Evolutionary conservation across 345 rosid genomes (phyloP).

Genomic region (Boechera retrofracta): DNA sequence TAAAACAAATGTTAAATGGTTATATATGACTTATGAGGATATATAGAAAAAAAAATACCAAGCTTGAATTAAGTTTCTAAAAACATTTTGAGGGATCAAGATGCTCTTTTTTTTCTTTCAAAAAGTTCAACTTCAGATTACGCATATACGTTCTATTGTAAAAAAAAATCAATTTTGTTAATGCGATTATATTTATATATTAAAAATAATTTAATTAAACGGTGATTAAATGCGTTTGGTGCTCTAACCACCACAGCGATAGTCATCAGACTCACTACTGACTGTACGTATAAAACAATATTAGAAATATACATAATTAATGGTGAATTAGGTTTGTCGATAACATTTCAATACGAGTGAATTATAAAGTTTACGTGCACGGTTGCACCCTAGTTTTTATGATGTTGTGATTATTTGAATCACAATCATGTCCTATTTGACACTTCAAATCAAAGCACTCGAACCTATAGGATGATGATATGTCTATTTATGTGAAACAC

Average conservation of each 20-base stretch:
- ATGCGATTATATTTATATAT: neutral
- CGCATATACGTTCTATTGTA: neutral
- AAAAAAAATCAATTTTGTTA: no score
- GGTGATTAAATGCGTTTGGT: neutral
- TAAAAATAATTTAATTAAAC: neutral
- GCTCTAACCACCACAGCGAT: conserved; percentile 9
- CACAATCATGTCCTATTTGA: conserved; percentile 29
- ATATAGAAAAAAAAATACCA: neutral
- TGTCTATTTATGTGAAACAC: conserved; percentile 20
- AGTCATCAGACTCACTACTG: neutral
- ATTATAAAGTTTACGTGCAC: conserved; percentile 39
- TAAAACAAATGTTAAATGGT: conserved; percentile 7
- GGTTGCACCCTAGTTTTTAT: conserved; percentile 32
- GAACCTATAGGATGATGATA: neutral
- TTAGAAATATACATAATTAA: neutral
- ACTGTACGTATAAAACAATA: neutral
- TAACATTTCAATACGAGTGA: conserved; percentile 18
- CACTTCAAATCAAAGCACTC: conserved; percentile 25
- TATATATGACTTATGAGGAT: neutral
- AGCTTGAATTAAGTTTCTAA: neutral
- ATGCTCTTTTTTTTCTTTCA: neutral
- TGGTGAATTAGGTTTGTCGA: conserved; percentile 9
- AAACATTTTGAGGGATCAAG: neutral
- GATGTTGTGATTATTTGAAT: conserved; percentile 23
- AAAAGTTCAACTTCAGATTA: neutral